These are phyloP conservation scores for Perkinsela sp. DNA, from an alignment of 208 protist genomes.

Conservation along the genomic window DNA sequence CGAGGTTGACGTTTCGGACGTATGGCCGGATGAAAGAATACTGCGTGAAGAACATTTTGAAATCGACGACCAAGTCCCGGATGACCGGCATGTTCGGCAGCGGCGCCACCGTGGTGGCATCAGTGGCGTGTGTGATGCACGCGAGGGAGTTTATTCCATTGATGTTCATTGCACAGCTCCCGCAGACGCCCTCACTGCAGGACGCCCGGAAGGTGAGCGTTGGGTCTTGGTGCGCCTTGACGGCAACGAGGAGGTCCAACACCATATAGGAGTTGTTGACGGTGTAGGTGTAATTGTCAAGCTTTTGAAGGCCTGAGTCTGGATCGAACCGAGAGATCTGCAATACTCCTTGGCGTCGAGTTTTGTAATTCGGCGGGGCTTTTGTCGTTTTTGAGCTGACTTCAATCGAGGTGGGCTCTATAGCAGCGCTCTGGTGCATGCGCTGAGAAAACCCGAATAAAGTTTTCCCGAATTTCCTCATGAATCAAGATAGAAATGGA, in stretches of 20 bases:
- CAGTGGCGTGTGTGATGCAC: constrained; percentile 48
- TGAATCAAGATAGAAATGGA: no score
- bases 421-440: no score
- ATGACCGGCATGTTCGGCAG: constrained; percentile 66
- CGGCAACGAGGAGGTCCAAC: constrained; percentile 46
- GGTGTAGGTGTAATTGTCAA: constrained; percentile 64
- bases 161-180: constrained; percentile 76
- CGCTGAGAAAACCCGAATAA: no score
- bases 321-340: constrained; percentile 59
- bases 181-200: constrained; percentile 65
- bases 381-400: not conserved
- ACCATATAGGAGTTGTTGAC: constrained; percentile 71
- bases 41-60: constrained; percentile 63
- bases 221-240: constrained; percentile 66
- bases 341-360: constrained; percentile 19
- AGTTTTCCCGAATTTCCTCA: no score
- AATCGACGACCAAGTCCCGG: constrained; percentile 62
- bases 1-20: constrained; percentile 46
- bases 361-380: not conserved
- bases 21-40: constrained; percentile 62
- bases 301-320: constrained; percentile 29
- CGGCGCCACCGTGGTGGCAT: constrained; percentile 44
- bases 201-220: constrained; percentile 58
- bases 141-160: constrained; percentile 69
- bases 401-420: no score